Evolutionary conservation across 2,329 filamentous ascomycete genomes (phyloP).

Genomic region (Pochonia chlamydosporia): DNA sequence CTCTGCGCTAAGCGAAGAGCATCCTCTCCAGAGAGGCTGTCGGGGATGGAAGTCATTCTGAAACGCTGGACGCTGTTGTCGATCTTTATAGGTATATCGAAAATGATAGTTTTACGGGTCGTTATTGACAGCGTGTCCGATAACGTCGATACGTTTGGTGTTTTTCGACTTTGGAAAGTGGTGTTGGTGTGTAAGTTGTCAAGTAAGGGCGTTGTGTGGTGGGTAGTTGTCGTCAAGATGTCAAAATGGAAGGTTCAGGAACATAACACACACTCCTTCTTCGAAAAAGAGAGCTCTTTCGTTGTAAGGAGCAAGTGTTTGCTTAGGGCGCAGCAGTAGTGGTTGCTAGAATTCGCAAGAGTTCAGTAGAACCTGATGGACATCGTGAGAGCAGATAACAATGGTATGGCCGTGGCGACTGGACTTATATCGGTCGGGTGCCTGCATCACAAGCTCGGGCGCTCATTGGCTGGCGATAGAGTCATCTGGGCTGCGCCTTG

Average conservation of each 20-base stretch:
- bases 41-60: not conserved
- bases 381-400: not conserved
- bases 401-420: not conserved
- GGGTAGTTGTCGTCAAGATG: not conserved
- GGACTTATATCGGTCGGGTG: slow-evolving; percentile 5
- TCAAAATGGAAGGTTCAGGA: not conserved
- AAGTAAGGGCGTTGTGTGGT: not conserved
- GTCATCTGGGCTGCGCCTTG: slow-evolving; percentile 14
- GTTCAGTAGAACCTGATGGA: not conserved
- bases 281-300: not conserved
- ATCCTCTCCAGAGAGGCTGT: slow-evolving; percentile 1
- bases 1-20: not conserved
- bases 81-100: not conserved
- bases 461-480: slow-evolving; percentile 16
- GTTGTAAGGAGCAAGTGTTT: not conserved
- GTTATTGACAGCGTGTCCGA: not conserved
- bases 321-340: not conserved
- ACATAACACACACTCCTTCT: not conserved
- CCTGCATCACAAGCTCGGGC: not conserved
- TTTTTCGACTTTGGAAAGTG: not conserved
- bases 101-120: not conserved
- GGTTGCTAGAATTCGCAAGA: not conserved
- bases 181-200: not conserved
- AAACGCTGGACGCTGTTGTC: not conserved
- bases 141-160: not conserved